A percentile compares a stretch with the other conserved stretches of the same genome.
These are phyloP conservation scores for Ceratocystis alfenasii DNA, from an alignment of 2,329 filamentous ascomycete genomes.

Conservation along the genomic window DNA sequence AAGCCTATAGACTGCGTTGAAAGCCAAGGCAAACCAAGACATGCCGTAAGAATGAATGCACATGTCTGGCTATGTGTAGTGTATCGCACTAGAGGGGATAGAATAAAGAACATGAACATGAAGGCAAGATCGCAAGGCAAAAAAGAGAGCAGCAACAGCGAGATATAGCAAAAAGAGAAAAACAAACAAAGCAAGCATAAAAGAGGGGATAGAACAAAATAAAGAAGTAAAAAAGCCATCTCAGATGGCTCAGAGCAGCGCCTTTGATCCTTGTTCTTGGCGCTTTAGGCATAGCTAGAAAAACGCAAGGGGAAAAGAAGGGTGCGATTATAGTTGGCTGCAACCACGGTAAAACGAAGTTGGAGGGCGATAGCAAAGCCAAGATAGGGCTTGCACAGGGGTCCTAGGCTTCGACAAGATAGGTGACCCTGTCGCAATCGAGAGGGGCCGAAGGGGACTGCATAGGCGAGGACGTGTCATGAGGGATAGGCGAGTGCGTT, in stretches of 20 bases:
- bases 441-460: no score
- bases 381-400: no score
- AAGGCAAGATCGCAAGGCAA: neutral
- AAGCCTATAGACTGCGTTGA: neutral
- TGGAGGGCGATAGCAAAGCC: no score
- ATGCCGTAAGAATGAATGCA: neutral
- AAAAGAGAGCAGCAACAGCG: neutral
- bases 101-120: neutral
- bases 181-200: neutral
- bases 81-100: neutral
- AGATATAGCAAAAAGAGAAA: neutral
- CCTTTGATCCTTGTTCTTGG: neutral
- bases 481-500: neutral
- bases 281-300: neutral
- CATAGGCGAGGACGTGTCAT: no score
- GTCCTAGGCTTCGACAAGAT: no score
- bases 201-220: constrained; percentile 20
- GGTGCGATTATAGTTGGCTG: no score
- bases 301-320: neutral
- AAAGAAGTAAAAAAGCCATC: neutral
- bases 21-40: neutral
- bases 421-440: no score
- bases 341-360: no score
- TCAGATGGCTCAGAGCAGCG: neutral
- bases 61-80: no score